A percentile compares a stretch with the other conserved stretches of the same genome.
Conservation (phyloP, 1,284 basidiomycete genomes). For the Ganoderma leucocontextum region DNA sequence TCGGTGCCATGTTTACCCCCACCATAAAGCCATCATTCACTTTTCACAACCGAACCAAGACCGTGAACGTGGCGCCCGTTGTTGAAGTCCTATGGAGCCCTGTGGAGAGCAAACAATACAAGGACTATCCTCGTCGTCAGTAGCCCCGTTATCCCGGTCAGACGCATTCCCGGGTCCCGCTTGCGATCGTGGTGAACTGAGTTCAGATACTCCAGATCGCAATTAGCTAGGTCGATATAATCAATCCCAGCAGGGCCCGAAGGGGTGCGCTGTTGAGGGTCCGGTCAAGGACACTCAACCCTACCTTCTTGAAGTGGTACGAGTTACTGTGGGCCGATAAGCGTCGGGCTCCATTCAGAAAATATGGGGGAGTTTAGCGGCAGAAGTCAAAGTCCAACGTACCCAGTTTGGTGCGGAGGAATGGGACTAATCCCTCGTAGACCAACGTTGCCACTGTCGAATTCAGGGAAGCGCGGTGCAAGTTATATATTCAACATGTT, state of each 20-base stretch:
- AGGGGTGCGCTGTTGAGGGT: neutral
- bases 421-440: neutral
- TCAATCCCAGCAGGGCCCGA: neutral
- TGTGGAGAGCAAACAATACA: too few species aligned
- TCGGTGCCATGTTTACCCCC: too few species aligned
- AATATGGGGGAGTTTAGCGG: neutral
- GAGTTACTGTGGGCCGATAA: neutral
- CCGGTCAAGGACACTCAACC: conserved; percentile 1
- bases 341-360: neutral
- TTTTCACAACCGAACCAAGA: too few species aligned
- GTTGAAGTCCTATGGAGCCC: too few species aligned
- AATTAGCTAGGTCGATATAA: neutral
- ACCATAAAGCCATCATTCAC: too few species aligned
- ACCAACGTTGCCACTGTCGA: neutral
- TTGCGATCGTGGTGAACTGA: too few species aligned
- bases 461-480: neutral
- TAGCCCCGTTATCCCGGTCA: too few species aligned
- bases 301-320: conserved; percentile 1
- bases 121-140: too few species aligned
- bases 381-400: neutral
- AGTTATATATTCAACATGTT: too few species aligned
- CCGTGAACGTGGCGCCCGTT: too few species aligned
- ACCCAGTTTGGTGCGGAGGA: neutral
- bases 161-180: too few species aligned
- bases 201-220: too few species aligned